phyloP scores from a whole-genome alignment of 164 flowering plant genomes.

The Vitis labrusca region DNA sequence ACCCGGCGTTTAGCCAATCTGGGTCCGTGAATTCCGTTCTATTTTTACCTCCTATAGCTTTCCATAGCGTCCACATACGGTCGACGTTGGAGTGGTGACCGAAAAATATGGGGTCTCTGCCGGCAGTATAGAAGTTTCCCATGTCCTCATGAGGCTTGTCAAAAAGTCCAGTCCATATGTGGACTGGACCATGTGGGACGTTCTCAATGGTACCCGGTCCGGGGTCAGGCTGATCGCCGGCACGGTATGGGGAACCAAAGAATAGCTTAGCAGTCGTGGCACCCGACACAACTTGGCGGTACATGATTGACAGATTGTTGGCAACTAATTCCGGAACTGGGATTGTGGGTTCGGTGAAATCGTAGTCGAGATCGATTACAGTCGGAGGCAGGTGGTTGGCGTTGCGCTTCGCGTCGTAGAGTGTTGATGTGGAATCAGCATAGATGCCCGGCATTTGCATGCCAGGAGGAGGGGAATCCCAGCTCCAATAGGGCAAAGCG shows the following conservation, averaged over 20 bases:
- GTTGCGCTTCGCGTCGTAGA: slow-evolving; percentile 34
- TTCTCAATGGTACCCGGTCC: slow-evolving; percentile 47
- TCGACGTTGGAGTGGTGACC: slow-evolving; percentile 63
- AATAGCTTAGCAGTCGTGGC: slow-evolving; percentile 36
- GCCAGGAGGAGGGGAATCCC: slow-evolving; percentile 64
- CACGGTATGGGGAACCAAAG: slow-evolving; percentile 42
- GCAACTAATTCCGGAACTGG: neutral
- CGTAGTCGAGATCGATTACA: slow-evolving; percentile 41
- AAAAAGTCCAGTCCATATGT: slow-evolving; percentile 36
- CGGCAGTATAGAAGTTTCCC: slow-evolving; percentile 76
- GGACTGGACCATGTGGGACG: slow-evolving; percentile 44
- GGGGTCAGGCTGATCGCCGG: slow-evolving; percentile 29
- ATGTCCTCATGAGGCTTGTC: slow-evolving; percentile 57
- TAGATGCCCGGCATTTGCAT: slow-evolving; percentile 54
- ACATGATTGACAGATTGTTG: slow-evolving; percentile 49
- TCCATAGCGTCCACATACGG: slow-evolving; percentile 67
- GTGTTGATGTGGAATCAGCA: slow-evolving; percentile 27
- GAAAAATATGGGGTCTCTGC: slow-evolving; percentile 52
- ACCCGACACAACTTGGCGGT: slow-evolving; percentile 46
- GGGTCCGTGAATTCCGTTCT: slow-evolving; percentile 38
- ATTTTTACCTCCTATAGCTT: slow-evolving; percentile 34
- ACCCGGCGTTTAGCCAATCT: slow-evolving; percentile 37
- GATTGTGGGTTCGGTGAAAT: slow-evolving; percentile 18
- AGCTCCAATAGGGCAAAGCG: slow-evolving; percentile 66
- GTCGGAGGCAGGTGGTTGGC: slow-evolving; percentile 37